Conservation (phyloP, 2,329 filamentous ascomycete genomes). For the Neofusicoccum sp. region DNA sequence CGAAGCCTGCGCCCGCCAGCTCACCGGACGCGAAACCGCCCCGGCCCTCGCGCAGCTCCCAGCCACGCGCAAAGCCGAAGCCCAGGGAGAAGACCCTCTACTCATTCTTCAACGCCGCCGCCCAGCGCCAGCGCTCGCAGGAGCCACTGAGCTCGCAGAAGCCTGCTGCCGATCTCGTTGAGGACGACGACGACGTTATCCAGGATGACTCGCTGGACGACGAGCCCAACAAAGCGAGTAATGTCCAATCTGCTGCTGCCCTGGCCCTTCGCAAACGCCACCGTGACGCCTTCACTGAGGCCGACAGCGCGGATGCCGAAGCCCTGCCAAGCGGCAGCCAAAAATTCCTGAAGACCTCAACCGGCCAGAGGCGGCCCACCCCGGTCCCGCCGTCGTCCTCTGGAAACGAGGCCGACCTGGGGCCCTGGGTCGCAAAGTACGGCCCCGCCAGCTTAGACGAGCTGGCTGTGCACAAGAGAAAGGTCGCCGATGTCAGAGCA, state of each 20-base stretch:
- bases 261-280: conserved; percentile 35
- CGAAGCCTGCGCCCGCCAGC: not conserved
- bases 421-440: conserved; percentile 88
- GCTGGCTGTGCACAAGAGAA: conserved; percentile 91
- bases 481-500: conserved; percentile 79
- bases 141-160: conserved; percentile 45
- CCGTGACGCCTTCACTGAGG: conserved; percentile 25
- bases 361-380: conserved; percentile 35
- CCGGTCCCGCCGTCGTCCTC: conserved; percentile 31
- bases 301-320: conserved; percentile 26
- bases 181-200: conserved; percentile 40
- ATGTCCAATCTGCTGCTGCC: conserved; percentile 20
- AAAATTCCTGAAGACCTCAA: conserved; percentile 47
- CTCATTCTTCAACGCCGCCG: conserved; percentile 52
- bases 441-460: conserved; percentile 75
- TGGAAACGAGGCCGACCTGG: conserved; percentile 54
- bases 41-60: conserved; percentile 27
- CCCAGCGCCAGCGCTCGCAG: conserved; percentile 42
- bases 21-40: not conserved
- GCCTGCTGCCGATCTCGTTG: conserved; percentile 25
- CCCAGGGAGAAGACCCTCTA: conserved; percentile 47
- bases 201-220: conserved; percentile 41
- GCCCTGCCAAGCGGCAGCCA: conserved; percentile 39
- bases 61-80: conserved; percentile 39
- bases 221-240: conserved; percentile 3